phyloP scores from a whole-genome alignment of 805 yeast species.

The Saccharomyces cerevisiae region DNA sequence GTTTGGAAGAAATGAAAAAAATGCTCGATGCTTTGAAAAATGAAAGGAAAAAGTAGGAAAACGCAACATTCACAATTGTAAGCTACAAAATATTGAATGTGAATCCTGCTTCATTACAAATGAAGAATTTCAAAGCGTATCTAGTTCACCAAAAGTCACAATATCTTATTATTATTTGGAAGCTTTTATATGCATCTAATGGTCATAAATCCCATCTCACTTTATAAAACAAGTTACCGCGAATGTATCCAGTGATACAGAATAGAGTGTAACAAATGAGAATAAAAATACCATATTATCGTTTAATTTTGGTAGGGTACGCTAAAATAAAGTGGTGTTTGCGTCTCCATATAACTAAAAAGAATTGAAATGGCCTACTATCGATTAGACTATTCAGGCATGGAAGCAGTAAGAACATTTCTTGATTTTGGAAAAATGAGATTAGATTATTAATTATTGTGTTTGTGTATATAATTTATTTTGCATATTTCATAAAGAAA shows the following conservation, averaged over 20 bases:
- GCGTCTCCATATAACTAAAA: not conserved
- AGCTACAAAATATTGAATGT: not conserved
- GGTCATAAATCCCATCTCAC: not conserved
- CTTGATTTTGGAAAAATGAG: not conserved
- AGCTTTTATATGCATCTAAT: not conserved
- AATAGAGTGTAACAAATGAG: not conserved
- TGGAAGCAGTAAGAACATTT: no score
- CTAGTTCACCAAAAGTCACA: not conserved
- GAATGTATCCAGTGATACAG: not conserved
- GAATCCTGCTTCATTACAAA: not conserved
- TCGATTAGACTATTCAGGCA: not conserved
- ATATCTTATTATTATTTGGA: not conserved
- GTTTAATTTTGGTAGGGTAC: no score
- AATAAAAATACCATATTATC: no score
- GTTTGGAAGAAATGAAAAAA: conserved; percentile 10
- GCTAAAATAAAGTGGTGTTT: not conserved
- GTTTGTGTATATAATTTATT: not conserved
- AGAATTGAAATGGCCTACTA: not conserved
- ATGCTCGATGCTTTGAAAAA: conserved; percentile 6
- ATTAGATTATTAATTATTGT: not conserved
- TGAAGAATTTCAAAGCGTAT: not conserved
- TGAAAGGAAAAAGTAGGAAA: not conserved
- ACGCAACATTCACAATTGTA: not conserved
- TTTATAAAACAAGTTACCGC: not conserved
- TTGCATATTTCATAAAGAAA: not conserved